Evolutionary conservation across 345 rosid genomes (phyloP).

Genomic region (Nephelium lappaceum): DNA sequence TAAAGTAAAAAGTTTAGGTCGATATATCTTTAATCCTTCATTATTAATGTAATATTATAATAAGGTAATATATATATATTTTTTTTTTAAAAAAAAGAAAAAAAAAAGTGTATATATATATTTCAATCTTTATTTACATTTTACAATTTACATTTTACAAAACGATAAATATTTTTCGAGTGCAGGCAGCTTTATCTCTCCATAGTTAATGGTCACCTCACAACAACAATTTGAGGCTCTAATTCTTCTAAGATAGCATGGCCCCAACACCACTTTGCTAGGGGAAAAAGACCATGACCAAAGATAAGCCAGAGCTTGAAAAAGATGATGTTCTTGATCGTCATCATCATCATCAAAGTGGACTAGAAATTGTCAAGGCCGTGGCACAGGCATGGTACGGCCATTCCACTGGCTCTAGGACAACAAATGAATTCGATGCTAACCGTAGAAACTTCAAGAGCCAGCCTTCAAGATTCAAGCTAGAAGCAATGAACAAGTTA

Average conservation of each 20-base stretch:
- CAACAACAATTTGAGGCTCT: conserved; percentile 22
- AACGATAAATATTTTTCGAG: background rate
- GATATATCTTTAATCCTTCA: no score
- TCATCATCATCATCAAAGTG: conserved; percentile 30
- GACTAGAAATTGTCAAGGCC: conserved; percentile 72
- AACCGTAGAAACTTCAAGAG: conserved; percentile 40
- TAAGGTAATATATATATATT: no score
- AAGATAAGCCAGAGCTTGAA: conserved; percentile 36
- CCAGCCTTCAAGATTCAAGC: conserved; percentile 72
- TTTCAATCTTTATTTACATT: background rate
- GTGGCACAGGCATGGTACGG: conserved; percentile 90
- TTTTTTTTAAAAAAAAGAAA: no score
- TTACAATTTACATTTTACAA: background rate
- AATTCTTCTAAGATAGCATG: conserved; percentile 21
- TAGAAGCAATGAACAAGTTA: conserved; percentile 48
- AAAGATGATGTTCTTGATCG: conserved; percentile 7
- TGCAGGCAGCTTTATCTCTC: background rate
- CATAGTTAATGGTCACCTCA: background rate
- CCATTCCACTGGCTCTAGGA: conserved; percentile 45
- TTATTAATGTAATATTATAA: no score
- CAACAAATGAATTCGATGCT: conserved; percentile 59
- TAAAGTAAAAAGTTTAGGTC: no score
- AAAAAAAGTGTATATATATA: no score
- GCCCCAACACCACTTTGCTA: background rate
- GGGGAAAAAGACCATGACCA: conserved; percentile 39